These are phyloP conservation scores for Marvania coccoides DNA, from an alignment of 139 green algal species.

Conservation along the genomic window DNA sequence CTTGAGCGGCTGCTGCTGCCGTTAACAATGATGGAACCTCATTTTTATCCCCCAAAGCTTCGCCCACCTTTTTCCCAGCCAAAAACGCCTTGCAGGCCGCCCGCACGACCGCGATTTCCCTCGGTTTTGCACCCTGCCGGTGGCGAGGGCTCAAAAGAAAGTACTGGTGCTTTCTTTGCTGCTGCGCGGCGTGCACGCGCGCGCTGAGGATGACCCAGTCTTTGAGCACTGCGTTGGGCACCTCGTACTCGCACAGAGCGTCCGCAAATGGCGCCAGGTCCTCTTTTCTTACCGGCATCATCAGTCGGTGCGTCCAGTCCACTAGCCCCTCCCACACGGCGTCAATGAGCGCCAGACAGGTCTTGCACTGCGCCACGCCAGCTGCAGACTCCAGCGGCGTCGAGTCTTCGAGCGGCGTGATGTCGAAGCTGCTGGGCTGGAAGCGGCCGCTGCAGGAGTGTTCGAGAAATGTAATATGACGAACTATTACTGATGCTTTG, in stretches of 20 bases:
- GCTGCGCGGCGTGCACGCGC: neutral
- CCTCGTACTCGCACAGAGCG: neutral
- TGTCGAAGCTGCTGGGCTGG: neutral
- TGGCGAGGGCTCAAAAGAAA: neutral
- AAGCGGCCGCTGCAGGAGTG: too few species aligned
- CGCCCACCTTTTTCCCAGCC: neutral
- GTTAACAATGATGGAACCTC: neutral
- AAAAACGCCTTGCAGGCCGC: neutral
- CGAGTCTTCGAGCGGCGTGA: neutral
- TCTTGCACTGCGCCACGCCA: neutral
- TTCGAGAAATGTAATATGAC: too few species aligned
- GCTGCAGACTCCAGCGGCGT: neutral
- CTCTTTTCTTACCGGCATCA: neutral
- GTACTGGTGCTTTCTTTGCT: too few species aligned
- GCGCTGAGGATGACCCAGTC: neutral
- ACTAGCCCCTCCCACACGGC: neutral
- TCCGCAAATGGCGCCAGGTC: neutral
- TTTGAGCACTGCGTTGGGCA: neutral
- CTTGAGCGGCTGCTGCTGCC: neutral
- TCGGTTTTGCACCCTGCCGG: neutral
- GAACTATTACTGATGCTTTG: too few species aligned
- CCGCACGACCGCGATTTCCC: neutral
- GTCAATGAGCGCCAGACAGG: neutral
- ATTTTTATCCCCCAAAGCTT: neutral
- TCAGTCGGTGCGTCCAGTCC: neutral